Evolutionary conservation across 192 early-diverging fungal species (phyloP), one percentile per base, ranked within the genome.

Genomic region (Linnemannia zychae): DNA sequence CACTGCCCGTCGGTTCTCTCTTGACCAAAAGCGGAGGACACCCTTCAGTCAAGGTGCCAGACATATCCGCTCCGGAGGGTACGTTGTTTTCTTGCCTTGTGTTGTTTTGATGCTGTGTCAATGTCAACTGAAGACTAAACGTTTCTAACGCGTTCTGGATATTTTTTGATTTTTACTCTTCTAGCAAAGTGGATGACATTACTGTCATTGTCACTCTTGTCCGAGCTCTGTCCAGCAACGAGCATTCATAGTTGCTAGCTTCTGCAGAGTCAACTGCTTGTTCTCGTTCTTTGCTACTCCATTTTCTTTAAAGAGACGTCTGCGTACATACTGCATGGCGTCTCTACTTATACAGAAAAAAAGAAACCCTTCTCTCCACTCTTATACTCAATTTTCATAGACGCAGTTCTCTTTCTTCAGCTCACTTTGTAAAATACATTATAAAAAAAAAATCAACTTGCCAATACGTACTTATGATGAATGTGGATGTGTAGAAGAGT

Each of bases 171-270:
- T 24, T 7, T 4, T 44, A 17, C 48, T 7, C 17, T 33, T 60
- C 4, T 82, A 88, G 91, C 34, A 92, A 92, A 87, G 76, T 91
- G 22, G 92, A 92, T 37, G 92, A 92, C 63, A 92, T 92, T 36
- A 91, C 91, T 12, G 90, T 89, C 40, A 87, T 92, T 67, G 89
- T 91, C 28, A 90, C 92, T 0, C 70, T 91, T 28, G 91, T 92
- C 28, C 73, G 80, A 50, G 72, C 78, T 22, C 68, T 72, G 4
- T 36, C 49, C 20, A 81, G 67, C 66, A 50, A 48, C 22, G 72
- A 75, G 47, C 24, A 74, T 63, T 40, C 73, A 17, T 75, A 81
- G 40, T 48, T 33, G 57, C 24, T 31, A 3, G 28, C 11, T 12
- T 2, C 4, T 24, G 6, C 12, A 12, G 28, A 31, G 57, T 31